A percentile compares a stretch with the other conserved stretches of the same genome.
Evolutionary conservation across 140 eudicot species (phyloP).

Genomic region (Cichorium intybus): DNA sequence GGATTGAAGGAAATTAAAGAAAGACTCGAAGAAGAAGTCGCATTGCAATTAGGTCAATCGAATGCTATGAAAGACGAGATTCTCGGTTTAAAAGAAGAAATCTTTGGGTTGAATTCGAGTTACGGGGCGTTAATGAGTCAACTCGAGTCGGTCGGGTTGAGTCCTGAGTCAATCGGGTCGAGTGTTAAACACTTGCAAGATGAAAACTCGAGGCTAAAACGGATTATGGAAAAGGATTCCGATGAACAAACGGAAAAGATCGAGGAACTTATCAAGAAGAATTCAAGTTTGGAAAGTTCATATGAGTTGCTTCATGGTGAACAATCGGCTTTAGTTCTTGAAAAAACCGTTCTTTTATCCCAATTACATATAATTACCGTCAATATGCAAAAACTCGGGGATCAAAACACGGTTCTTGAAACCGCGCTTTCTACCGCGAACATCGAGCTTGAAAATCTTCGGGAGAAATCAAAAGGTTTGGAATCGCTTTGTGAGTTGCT

Average conservation of each 20-base stretch:
- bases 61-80: constrained; percentile 59
- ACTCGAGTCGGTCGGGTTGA: constrained; percentile 62
- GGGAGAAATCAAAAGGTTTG: constrained; percentile 75
- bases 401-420: constrained; percentile 72
- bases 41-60: constrained; percentile 55
- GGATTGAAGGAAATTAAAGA: constrained; percentile 54
- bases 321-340: constrained; percentile 56
- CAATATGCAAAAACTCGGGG: constrained; percentile 73
- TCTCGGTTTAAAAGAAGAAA: constrained; percentile 56
- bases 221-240: constrained; percentile 35
- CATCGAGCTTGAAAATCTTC: constrained; percentile 62
- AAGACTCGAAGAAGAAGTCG: constrained; percentile 80
- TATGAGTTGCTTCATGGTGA: constrained; percentile 56
- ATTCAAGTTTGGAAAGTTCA: constrained; percentile 44
- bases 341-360: constrained; percentile 68
- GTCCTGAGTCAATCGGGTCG: constrained; percentile 49
- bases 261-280: constrained; percentile 43
- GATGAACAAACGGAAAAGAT: constrained; percentile 48
- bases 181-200: constrained; percentile 59
- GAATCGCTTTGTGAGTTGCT: constrained; percentile 75
- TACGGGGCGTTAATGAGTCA: constrained; percentile 56
- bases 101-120: constrained; percentile 42
- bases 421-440: constrained; percentile 57
- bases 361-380: constrained; percentile 66
- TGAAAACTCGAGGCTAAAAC: constrained; percentile 59